Percentiles rank a stretch among this genome's conserved stretches.
Conservation (phyloP, 2,329 filamentous ascomycete genomes). For the Colletotrichum karsti region DNA sequence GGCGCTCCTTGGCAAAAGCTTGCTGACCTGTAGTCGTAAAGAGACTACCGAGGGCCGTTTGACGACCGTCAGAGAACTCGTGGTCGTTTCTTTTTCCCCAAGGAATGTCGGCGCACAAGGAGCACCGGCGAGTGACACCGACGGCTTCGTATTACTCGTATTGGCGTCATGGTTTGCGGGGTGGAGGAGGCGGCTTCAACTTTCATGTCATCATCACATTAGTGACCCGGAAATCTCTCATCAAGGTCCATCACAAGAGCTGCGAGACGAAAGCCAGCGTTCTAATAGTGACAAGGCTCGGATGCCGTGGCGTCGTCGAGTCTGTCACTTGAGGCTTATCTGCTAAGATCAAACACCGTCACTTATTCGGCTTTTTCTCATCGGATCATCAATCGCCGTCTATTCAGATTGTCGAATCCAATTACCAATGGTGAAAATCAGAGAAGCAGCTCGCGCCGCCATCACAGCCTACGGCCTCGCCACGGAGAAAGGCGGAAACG, state of each 20-base stretch:
- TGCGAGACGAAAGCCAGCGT: no score
- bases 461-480: slow-evolving; percentile 13
- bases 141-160: not conserved
- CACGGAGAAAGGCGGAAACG: not conserved
- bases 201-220: no score
- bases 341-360: no score
- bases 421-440: slow-evolving; percentile 15
- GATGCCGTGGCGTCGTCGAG: no score
- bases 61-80: not conserved
- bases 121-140: not conserved
- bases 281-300: no score
- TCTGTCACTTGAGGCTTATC: no score
- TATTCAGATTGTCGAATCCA: rapidly evolving
- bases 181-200: not conserved
- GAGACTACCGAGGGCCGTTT: not conserved
- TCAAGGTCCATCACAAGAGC: no score
- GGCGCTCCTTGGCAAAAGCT: slow-evolving; percentile 5
- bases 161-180: not conserved
- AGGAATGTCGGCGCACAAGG: not conserved
- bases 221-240: no score
- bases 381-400: rapidly evolving
- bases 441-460: slow-evolving; percentile 6
- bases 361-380: no score
- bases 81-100: not conserved
- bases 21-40: not conserved